Evolutionary conservation across 2,329 filamentous ascomycete species (phyloP).

Genomic region (Aspergillus ochraceus): DNA sequence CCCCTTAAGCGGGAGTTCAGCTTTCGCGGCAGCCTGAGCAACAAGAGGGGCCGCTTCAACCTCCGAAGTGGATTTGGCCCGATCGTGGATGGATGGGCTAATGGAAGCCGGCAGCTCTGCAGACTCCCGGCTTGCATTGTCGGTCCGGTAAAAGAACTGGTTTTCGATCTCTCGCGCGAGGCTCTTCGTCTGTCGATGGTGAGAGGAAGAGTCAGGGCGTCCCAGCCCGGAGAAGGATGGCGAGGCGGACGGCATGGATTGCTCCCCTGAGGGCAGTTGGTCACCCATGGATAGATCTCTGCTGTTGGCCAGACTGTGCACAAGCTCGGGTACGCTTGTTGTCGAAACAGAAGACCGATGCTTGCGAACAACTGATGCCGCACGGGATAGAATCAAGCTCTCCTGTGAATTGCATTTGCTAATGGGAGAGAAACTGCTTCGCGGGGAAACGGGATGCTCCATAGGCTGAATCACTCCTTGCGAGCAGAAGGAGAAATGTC

Average conservation of each 20-base stretch:
- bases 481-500: slow-evolving; percentile 48
- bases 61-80: slow-evolving; percentile 38
- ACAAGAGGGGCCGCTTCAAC: slow-evolving; percentile 24
- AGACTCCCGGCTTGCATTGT: slow-evolving; percentile 28
- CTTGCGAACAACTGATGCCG: slow-evolving; percentile 48
- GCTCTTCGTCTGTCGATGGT: slow-evolving; percentile 40
- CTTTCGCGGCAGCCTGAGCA: slow-evolving; percentile 16
- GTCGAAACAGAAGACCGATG: slow-evolving; percentile 50
- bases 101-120: slow-evolving; percentile 24
- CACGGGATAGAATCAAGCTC: slow-evolving; percentile 54
- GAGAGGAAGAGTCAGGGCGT: slow-evolving; percentile 26
- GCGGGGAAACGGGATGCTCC: slow-evolving; percentile 39
- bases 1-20: slow-evolving; percentile 27
- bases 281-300: slow-evolving; percentile 36
- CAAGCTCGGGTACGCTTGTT: slow-evolving; percentile 46
- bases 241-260: slow-evolving; percentile 8
- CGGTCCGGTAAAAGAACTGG: slow-evolving; percentile 28
- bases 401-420: slow-evolving; percentile 60
- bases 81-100: slow-evolving; percentile 31
- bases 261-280: slow-evolving; percentile 23
- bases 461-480: slow-evolving; percentile 43
- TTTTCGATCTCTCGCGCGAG: slow-evolving; percentile 34
- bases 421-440: slow-evolving; percentile 52
- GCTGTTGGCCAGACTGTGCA: slow-evolving; percentile 42
- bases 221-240: slow-evolving; percentile 2